A percentile compares a stretch with the other conserved stretches of the same genome.
These are phyloP conservation scores for Paracamarosporium sp. DNA, from an alignment of 2,329 filamentous ascomycete species.

Conservation along the genomic window DNA sequence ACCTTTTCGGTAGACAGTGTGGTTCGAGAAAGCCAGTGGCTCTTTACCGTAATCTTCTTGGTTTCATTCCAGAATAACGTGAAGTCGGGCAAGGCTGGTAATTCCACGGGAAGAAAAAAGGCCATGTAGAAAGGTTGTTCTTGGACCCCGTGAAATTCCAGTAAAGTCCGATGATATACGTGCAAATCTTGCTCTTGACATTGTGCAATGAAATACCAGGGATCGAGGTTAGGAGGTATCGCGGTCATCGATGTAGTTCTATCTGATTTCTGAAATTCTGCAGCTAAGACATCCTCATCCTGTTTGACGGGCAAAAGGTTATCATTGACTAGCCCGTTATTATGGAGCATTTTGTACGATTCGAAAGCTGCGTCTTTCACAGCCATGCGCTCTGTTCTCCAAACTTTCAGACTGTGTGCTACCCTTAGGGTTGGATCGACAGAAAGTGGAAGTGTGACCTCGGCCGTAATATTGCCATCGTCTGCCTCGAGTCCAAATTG, in stretches of 20 bases:
- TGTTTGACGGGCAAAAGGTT: conserved; percentile 71
- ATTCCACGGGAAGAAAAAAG: conserved; percentile 25
- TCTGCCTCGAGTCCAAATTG: conserved; percentile 67
- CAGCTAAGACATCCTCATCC: conserved; percentile 22
- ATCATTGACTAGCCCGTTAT: conserved; percentile 76
- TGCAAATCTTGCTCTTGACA: conserved; percentile 17
- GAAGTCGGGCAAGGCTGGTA: conserved; percentile 28
- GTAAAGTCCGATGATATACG: conserved; percentile 26
- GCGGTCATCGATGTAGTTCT: conserved; percentile 33
- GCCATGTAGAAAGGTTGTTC: conserved; percentile 26
- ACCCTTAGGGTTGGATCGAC: conserved; percentile 68
- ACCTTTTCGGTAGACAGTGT: conserved; percentile 24
- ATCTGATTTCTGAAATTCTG: conserved; percentile 33
- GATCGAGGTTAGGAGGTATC: conserved; percentile 34
- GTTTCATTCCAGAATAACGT: conserved; percentile 41
- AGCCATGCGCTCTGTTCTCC: conserved; percentile 75
- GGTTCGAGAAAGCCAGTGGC: conserved; percentile 15
- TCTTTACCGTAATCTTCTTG: conserved; percentile 25
- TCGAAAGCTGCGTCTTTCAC: conserved; percentile 84
- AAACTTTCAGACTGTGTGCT: conserved; percentile 60
- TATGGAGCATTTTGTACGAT: conserved; percentile 74
- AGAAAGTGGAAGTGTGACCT: conserved; percentile 73
- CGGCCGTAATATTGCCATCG: conserved; percentile 56
- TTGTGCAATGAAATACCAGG: conserved; percentile 32
- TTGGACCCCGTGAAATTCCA: conserved; percentile 19